These are phyloP conservation scores for Vanrija sp. DNA, from an alignment of 1,284 basidiomycete species.

Conservation along the genomic window DNA sequence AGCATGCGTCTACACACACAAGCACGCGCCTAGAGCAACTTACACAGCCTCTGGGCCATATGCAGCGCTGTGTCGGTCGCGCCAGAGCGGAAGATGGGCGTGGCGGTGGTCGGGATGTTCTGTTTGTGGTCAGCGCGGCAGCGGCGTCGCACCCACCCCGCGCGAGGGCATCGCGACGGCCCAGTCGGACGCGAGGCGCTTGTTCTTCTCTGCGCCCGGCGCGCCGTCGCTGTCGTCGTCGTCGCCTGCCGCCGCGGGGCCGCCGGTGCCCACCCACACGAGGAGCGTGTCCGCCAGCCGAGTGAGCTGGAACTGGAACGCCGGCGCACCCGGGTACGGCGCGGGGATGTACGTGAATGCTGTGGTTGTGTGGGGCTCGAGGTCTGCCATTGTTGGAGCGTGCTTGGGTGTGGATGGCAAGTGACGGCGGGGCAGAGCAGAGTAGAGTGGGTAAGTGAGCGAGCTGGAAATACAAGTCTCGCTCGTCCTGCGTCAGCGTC, in stretches of 20 bases:
- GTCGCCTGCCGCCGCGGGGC: constrained; percentile 9
- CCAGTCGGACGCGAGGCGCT: constrained; percentile 69
- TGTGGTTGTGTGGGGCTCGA: constrained; percentile 23
- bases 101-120: constrained; percentile 56
- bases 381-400: constrained; percentile 1
- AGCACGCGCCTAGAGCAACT: constrained; percentile 30
- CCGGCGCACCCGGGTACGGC: constrained; percentile 50
- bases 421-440: neutral
- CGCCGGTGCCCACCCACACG: constrained; percentile 71
- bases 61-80: constrained; percentile 63
- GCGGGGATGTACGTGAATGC: constrained; percentile 33
- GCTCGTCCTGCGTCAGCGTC: neutral
- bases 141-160: constrained; percentile 43
- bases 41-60: constrained; percentile 76
- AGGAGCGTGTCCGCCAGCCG: constrained; percentile 68
- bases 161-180: constrained; percentile 72
- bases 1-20: neutral
- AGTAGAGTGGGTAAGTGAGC: neutral
- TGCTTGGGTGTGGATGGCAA: neutral
- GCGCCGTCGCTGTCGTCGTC: neutral
- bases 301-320: constrained; percentile 66
- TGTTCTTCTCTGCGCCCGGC: constrained; percentile 43
- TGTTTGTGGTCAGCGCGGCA: constrained; percentile 10
- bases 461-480: neutral
- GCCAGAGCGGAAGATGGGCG: constrained; percentile 63